Evolutionary conservation across 208 protist genomes (phyloP), one percentile per base, ranked within the genome.

Genomic region (Leishmania tropica): DNA sequence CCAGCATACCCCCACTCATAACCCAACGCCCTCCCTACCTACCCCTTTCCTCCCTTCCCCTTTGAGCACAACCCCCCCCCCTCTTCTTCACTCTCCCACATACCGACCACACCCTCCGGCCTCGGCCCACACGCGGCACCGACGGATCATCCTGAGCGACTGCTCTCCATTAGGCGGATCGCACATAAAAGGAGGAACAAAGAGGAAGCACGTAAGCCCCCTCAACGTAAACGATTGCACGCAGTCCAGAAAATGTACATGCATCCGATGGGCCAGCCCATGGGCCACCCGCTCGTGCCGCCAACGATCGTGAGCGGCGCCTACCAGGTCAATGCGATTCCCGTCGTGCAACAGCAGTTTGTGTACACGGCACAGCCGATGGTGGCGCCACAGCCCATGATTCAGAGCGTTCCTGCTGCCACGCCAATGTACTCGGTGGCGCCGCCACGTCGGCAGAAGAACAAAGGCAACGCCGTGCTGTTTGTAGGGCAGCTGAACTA

Each of bases 401-500:
- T 53, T 47, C 31, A 79, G 28, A 6, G 76, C 17, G 64, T 80
- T 54, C 79, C 81, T 8, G 42, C 75, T 17, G 24, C 53, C 3
- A 42, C 75, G 11, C 81, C 75, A 0, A 80, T 80, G 75, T 84
- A 85, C 24, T 28, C 48, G 40, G n/a, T 81, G 31, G 76, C 82
- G 21, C 79, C 62, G 7, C 56, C 72, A 7, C 79, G 78, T 60
- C 79, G 51, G 67, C 84, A 80, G 70, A 82, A 81, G 60, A 85
- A 82, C 45, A 80, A 84, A 28, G 85, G 85, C 62, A 81, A 87
- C 71, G 84, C 80, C 21, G 84, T 87, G 48, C 76, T 90, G n/a
- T 90, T 90, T 78, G 84, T 90, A 19, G 87, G 87, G 35, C 87
- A 90, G 80, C 77, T 90, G 35, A 88, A 76, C 65, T 89, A 86